Evolutionary conservation across 805 yeast genomes (phyloP), one percentile per base, ranked within the genome.

Genomic region (Kluyveromyces starmeri): DNA sequence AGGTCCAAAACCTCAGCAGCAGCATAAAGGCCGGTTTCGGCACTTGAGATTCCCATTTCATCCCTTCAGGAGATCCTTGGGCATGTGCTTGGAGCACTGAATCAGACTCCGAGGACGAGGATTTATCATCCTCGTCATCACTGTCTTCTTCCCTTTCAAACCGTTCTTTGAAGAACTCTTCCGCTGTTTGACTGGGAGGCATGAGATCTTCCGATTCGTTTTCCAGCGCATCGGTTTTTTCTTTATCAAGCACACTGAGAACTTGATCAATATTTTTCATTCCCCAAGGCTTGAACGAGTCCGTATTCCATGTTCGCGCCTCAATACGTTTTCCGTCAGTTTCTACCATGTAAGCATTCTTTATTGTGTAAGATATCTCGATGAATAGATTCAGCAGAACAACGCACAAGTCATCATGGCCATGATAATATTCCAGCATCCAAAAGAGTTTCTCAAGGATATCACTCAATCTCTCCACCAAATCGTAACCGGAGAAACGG

Each of bases 391-490:
- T 58, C 41, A 86, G 82, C 39, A 84, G 78, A 1, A 84, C 83
- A 38, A 78, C 78, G 35, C 83, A 77, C 12, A 92, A 60, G 11
- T 67, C 63, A 2, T 76, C 62, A 53, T 89, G 89, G 0, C 89
- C 94, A 58, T 88, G 95, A 49, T 80, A 89, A 35, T 76, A 65
- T 58, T 89, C 97, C 32, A 89, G 64, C 22, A 88, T 60, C 13
- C 78, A 73, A 53, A 89, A 85, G 42, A 85, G 68, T 3, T 86
- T 74, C 31, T 75, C 71, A 13, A 89, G 62, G 1, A 89, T 66
- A 53, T 89, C 97, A 33, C 67, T 72, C 34, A 89, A 65, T 39
- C 75, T 83, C 20, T 68, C 65, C 10, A 85, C 61, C 16, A 85
- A 62, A 20, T 70, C 63, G 7, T 70, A 61, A 0, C 96, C 96